A percentile compares a stretch with the other conserved stretches of the same genome.
phyloP scores from a whole-genome alignment of 2,329 filamentous ascomycete genomes.

The Talaromyces sp. region DNA sequence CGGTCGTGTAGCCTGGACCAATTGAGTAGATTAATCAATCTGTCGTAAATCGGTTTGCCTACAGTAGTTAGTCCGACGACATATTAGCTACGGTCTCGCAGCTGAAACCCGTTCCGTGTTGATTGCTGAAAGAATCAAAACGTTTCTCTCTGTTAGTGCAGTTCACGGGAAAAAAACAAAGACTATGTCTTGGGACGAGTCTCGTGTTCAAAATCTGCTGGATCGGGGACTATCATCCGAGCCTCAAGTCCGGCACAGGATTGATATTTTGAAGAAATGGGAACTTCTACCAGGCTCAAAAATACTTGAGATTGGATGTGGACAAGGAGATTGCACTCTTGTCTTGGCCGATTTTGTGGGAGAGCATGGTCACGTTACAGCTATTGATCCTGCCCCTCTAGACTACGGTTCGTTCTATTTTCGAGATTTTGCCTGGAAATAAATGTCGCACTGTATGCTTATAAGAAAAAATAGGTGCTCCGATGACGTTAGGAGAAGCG shows the following conservation, averaged over 20 bases:
- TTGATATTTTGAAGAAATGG: slow-evolving; percentile 16
- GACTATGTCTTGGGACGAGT: background rate
- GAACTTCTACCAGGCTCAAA: slow-evolving; percentile 37
- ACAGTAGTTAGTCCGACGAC: background rate
- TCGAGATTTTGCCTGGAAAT: background rate
- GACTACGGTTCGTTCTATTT: slow-evolving; percentile 43
- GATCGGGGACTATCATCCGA: background rate
- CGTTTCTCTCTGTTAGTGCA: background rate
- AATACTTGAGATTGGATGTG: slow-evolving; percentile 59
- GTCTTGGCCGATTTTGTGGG: slow-evolving; percentile 52
- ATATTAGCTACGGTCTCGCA: background rate
- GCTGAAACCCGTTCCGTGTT: background rate
- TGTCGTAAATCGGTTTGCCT: background rate
- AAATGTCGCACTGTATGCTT: background rate
- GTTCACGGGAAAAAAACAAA: background rate
- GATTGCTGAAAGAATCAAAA: background rate
- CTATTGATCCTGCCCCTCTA: slow-evolving; percentile 51
- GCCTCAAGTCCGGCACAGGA: slow-evolving; percentile 17
- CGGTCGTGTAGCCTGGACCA: background rate
- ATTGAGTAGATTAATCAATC: background rate
- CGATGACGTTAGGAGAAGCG: slow-evolving; percentile 9
- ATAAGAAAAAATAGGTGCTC: slow-evolving; percentile 5
- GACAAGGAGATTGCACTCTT: slow-evolving; percentile 57
- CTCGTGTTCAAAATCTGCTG: background rate
- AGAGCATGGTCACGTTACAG: slow-evolving; percentile 46